Evolutionary conservation across 306 rosid species (phyloP).

Genomic region (Argentina anserina): DNA sequence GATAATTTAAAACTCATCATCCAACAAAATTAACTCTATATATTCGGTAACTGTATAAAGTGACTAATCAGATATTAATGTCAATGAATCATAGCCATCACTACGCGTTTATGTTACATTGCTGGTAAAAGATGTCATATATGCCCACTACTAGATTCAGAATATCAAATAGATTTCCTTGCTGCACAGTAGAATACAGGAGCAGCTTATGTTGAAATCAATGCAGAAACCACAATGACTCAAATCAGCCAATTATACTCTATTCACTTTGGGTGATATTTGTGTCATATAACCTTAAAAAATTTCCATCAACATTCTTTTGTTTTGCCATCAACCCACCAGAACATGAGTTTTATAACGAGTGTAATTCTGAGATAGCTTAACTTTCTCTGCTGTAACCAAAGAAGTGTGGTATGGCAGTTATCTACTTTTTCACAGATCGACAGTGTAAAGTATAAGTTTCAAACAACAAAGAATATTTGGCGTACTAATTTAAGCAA

Average conservation of each 20-base stretch:
- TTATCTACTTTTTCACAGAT: not conserved
- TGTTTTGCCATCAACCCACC: not conserved
- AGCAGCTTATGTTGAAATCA: not conserved
- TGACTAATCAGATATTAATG: too few species aligned
- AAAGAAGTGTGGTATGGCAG: not conserved
- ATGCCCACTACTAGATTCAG: not conserved
- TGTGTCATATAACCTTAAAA: not conserved
- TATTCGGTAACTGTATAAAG: too few species aligned
- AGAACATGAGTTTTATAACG: not conserved
- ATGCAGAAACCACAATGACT: not conserved
- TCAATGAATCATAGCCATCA: not conserved
- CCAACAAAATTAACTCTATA: not conserved
- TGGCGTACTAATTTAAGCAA: not conserved
- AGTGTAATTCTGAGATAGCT: not conserved
- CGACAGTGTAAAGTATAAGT: not conserved
- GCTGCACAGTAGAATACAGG: not conserved
- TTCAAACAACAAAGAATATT: not conserved
- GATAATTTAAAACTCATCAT: not conserved
- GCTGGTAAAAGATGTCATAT: not conserved
- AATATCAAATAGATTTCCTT: not conserved
- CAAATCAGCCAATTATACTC: not conserved
- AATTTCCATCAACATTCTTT: not conserved
- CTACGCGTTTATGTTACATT: not conserved
- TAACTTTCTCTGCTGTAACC: not conserved
- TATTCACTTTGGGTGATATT: not conserved